A percentile compares a stretch with the other conserved stretches of the same genome.
Conservation (phyloP, 129 eudicot species). For the Tagetes patula region DNA sequence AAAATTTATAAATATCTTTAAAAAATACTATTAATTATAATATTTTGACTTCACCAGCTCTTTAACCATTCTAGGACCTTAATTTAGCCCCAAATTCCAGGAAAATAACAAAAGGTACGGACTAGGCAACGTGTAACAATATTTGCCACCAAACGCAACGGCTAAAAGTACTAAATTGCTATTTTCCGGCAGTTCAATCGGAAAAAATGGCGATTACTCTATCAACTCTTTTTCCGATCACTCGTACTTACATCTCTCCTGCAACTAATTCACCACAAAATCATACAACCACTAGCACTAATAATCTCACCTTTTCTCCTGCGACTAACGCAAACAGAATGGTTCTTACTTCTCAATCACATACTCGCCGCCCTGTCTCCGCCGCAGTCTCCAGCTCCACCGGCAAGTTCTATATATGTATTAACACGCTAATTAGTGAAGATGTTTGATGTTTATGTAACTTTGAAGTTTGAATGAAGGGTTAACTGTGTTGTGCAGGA, state of each 20-base stretch:
- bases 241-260: slow-evolving; percentile 12
- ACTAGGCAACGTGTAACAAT: slow-evolving; percentile 33
- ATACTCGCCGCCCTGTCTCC: slow-evolving; percentile 26
- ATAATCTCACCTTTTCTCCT: slow-evolving; percentile 23
- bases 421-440: background rate
- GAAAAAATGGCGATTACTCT: slow-evolving; percentile 47
- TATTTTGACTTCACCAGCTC: too few relatives aligned
- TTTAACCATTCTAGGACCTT: too few relatives aligned
- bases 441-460: background rate
- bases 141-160: slow-evolving; percentile 33
- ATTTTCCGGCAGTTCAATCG: slow-evolving; percentile 21
- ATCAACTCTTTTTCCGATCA: slow-evolving; percentile 39
- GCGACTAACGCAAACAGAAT: slow-evolving; percentile 13
- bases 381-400: slow-evolving; percentile 60
- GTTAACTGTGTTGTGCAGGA: slow-evolving; percentile 35
- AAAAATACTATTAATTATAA: too few relatives aligned
- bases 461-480: background rate
- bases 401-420: slow-evolving; percentile 42
- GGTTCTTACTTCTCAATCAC: slow-evolving; percentile 18
- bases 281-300: background rate
- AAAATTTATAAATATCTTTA: too few relatives aligned
- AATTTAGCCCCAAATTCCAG: background rate
- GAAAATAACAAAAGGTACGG: background rate
- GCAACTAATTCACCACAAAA: slow-evolving; percentile 4
- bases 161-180: background rate